Evolutionary conservation across 768 basidiomycete species (phyloP).

Genomic region (Auriscalpium vulgare): DNA sequence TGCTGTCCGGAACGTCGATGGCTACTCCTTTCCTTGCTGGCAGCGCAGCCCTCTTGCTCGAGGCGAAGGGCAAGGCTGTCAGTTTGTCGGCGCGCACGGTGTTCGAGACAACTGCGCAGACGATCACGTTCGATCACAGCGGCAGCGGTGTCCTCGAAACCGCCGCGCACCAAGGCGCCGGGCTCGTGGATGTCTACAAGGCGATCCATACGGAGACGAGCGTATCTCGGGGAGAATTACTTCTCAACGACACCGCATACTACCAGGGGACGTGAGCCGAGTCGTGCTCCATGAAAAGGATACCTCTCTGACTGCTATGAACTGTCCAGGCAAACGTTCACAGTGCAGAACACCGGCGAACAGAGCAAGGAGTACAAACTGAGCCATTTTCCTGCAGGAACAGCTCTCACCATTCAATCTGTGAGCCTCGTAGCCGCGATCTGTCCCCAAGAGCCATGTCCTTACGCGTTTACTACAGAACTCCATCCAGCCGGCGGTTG

Average conservation of each 20-base stretch:
- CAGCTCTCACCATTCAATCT: slow-evolving; percentile 37
- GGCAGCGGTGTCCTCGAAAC: slow-evolving; percentile 45
- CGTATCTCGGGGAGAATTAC: slow-evolving; percentile 47
- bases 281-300: slow-evolving; percentile 7
- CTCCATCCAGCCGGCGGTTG: slow-evolving; percentile 32
- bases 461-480: slow-evolving; percentile 20
- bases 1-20: slow-evolving; percentile 38
- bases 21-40: slow-evolving; percentile 21
- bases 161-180: slow-evolving; percentile 45
- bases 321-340: slow-evolving; percentile 36
- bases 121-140: slow-evolving; percentile 20
- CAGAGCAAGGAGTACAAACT: slow-evolving; percentile 37
- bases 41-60: slow-evolving; percentile 3
- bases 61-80: background rate
- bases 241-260: slow-evolving; percentile 58
- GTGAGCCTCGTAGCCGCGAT: slow-evolving; percentile 20
- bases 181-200: slow-evolving; percentile 40
- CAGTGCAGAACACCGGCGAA: slow-evolving; percentile 43
- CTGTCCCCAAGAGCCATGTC: background rate
- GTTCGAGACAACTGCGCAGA: slow-evolving; percentile 1
- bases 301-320: background rate
- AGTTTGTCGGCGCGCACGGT: background rate
- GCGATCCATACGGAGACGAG: slow-evolving; percentile 46
- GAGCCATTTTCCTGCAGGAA: slow-evolving; percentile 47
- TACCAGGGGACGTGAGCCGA: slow-evolving; percentile 34